Evolutionary conservation across 2,329 filamentous ascomycete genomes (phyloP).

Genomic region (Pleurostoma richardsiae): DNA sequence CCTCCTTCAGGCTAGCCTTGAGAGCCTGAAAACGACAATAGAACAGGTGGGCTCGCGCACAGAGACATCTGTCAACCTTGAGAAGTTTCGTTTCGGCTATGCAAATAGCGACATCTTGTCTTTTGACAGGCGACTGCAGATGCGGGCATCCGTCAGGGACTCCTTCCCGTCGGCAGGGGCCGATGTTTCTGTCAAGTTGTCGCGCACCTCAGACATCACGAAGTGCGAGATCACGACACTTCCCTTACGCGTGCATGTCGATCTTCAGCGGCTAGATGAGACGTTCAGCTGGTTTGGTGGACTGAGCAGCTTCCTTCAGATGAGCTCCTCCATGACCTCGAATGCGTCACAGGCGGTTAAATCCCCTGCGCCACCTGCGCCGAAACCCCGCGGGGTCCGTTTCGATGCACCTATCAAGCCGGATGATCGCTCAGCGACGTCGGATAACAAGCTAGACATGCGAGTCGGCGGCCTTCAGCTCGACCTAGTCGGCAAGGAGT

Average conservation of each 20-base stretch:
- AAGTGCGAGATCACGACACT: slow-evolving; percentile 67
- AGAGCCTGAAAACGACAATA: slow-evolving; percentile 32
- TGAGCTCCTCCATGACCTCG: slow-evolving; percentile 79
- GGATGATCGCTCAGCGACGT: slow-evolving; percentile 37
- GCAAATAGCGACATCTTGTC: slow-evolving; percentile 57
- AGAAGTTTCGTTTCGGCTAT: slow-evolving; percentile 60
- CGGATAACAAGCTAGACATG: slow-evolving; percentile 66
- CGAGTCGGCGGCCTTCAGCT: slow-evolving; percentile 73
- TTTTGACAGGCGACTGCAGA: slow-evolving; percentile 52
- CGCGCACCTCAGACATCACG: slow-evolving; percentile 35
- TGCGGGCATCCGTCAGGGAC: slow-evolving; percentile 55
- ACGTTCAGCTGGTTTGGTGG: slow-evolving; percentile 87
- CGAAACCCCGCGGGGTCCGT: slow-evolving; percentile 50
- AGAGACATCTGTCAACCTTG: slow-evolving; percentile 38
- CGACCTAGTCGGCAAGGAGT: slow-evolving; percentile 72
- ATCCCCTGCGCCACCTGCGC: slow-evolving; percentile 22
- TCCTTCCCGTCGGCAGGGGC: slow-evolving; percentile 51
- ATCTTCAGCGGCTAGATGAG: slow-evolving; percentile 78
- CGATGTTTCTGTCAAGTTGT: slow-evolving; percentile 51
- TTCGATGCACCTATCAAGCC: slow-evolving; percentile 50
- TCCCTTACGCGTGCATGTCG: slow-evolving; percentile 69
- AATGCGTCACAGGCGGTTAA: slow-evolving; percentile 50
- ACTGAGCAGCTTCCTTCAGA: slow-evolving; percentile 82
- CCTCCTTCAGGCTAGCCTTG: slow-evolving; percentile 45
- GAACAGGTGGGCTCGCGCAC: slow-evolving; percentile 18